Conservation (phyloP, 2,329 filamentous ascomycete genomes). For the Lecanicillium sp. region DNA sequence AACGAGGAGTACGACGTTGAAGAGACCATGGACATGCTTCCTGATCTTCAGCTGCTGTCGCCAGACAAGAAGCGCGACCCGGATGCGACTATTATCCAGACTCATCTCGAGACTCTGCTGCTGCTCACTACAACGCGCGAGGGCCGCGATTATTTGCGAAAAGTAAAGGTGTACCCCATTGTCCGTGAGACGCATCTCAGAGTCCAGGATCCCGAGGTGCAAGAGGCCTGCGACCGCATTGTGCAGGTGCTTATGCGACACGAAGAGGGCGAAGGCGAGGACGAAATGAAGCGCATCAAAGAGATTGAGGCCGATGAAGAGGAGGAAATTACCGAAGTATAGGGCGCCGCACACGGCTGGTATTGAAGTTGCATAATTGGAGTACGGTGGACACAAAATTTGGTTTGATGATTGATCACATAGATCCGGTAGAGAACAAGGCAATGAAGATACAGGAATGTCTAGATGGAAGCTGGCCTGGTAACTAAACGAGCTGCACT, state of each 20-base stretch:
- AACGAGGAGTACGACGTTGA: constrained; percentile 83
- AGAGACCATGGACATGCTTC: constrained; percentile 77
- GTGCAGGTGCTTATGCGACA: constrained; percentile 85
- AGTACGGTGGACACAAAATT: constrained; percentile 3
- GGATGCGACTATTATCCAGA: constrained; percentile 69
- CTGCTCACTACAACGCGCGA: constrained; percentile 71
- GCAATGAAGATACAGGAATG: no score
- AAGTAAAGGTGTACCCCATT: constrained; percentile 80
- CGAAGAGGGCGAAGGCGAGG: constrained; percentile 45
- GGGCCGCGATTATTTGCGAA: constrained; percentile 66
- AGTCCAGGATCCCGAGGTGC: constrained; percentile 70
- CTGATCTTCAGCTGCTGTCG: constrained; percentile 81
- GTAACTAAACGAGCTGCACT: no score
- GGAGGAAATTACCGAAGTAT: constrained; percentile 48
- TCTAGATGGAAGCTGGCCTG: no score
- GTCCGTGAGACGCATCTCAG: constrained; percentile 77
- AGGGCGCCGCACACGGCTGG: constrained; percentile 9
- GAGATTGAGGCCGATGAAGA: constrained; percentile 41
- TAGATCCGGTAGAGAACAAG: no score
- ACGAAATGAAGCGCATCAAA: constrained; percentile 34
- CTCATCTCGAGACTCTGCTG: constrained; percentile 82
- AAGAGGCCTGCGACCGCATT: constrained; percentile 78
- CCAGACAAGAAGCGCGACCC: constrained; percentile 82
- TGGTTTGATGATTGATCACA: neutral
- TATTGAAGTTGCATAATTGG: neutral